Evolutionary conservation across 352 stramenopile genomes (phyloP), one percentile per base, ranked within the genome.

Genomic region (Phytophthora crassamura): DNA sequence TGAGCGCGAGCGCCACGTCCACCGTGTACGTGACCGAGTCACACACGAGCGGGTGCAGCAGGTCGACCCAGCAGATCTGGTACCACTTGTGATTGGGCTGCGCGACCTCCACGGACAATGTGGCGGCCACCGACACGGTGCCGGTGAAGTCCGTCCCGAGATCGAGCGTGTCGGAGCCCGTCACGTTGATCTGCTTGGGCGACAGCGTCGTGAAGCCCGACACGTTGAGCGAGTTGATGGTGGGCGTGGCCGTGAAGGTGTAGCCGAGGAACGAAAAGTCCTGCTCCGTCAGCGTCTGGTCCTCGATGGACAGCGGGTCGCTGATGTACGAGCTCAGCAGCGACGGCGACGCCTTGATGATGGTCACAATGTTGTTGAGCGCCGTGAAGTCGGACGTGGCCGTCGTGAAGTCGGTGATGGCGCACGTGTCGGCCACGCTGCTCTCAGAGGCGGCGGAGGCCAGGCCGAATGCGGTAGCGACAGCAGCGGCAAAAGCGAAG

Each of bases 81-180:
- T 78, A 88, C 77, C 79, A 88, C 47, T 88, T 71, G 54, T 83
- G 60, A 69, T 88, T 68, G 38, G 77, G 64, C 75, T 88, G 79
- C 22, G 69, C 57, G 47, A 88, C 75, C 62, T 80, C 61, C 39
- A 88, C 67, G 11, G 56, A 67, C 48, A 88, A 66, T 9, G 59
- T 81, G 46, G 41, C 72, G 45, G 61, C 54, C 43, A 80, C 40
- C 41, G 72, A 56, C 38, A 84, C 33, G 5, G 54, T 71, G 28
- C 74, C 77, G 7, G 64, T 78, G 60, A 86, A 85, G 57, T 85
- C 64, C 61, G 69, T 76, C 49, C 77, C 73, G 16, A 86, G 56
- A 46, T 74, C 69, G 20, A 86, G 64, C 10, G 48, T 78, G 47
- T 74, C 48, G 20, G 65, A 54, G 12, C 53, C 61, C 33, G 77